phyloP scores from a whole-genome alignment of 306 rosid genomes.

The Cucumis cinereus region DNA sequence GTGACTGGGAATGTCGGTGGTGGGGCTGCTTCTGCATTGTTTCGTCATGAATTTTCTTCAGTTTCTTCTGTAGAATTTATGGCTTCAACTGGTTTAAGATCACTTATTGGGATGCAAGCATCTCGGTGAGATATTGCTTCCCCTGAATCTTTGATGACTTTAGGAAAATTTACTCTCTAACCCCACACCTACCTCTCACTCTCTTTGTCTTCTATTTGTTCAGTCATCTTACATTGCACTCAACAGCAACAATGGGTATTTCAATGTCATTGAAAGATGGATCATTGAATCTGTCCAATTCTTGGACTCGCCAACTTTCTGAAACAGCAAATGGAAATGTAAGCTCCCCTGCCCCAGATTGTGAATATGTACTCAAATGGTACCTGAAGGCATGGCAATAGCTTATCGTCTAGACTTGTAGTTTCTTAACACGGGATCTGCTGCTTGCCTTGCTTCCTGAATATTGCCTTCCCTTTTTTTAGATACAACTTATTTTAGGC shows the following conservation, averaged over 20 bases:
- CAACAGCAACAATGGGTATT: constrained; percentile 72
- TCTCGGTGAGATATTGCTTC: constrained; percentile 48
- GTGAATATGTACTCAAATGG: not conserved
- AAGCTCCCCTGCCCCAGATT: not conserved
- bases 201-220: constrained; percentile 6
- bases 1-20: constrained; percentile 66
- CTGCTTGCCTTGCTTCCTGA: constrained; percentile 9
- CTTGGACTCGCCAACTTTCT: constrained; percentile 89
- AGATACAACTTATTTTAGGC: constrained; percentile 79
- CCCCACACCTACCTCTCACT: not conserved
- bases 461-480: constrained; percentile 13
- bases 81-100: constrained; percentile 74
- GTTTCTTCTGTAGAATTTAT: constrained; percentile 60
- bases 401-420: not conserved
- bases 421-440: not conserved
- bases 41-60: constrained; percentile 63
- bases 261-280: constrained; percentile 75
- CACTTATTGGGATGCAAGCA: constrained; percentile 72
- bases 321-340: constrained; percentile 75
- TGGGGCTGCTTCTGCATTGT: constrained; percentile 70
- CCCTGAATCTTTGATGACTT: not conserved
- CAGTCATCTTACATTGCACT: constrained; percentile 67
- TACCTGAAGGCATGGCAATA: not conserved
- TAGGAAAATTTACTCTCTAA: not conserved
- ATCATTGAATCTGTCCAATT: constrained; percentile 77